Evolutionary conservation across 2,329 filamentous ascomycete genomes (phyloP).

Genomic region (Cladosporium sp.): DNA sequence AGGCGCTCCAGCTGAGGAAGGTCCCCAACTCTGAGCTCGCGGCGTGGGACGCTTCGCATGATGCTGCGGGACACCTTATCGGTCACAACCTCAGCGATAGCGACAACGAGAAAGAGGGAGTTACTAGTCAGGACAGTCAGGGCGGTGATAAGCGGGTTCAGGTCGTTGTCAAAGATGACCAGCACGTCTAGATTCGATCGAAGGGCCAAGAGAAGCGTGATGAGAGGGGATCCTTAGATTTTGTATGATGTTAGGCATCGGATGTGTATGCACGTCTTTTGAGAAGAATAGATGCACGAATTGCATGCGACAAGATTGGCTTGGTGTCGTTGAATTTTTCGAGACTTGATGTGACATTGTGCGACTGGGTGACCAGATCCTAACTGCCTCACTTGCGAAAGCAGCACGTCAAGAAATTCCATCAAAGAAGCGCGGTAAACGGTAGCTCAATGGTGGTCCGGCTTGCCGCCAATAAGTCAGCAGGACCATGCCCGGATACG

Average conservation of each 20-base stretch:
- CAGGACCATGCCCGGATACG: neutral
- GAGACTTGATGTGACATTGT: neutral
- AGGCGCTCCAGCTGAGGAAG: constrained; percentile 55
- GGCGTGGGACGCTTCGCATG: constrained; percentile 61
- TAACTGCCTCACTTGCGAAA: neutral
- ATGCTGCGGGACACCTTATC: constrained; percentile 41
- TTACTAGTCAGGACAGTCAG: neutral
- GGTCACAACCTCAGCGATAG: neutral
- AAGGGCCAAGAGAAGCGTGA: neutral
- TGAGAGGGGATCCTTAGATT: neutral
- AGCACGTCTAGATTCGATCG: neutral
- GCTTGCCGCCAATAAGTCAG: neutral
- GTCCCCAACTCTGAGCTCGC: constrained; percentile 54
- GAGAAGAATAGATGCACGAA: neutral
- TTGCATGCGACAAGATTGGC: neutral
- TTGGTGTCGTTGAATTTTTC: neutral
- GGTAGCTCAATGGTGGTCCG: neutral
- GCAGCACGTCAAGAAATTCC: neutral
- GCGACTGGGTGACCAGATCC: no score
- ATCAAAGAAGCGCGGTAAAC: neutral
- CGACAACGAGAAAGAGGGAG: neutral
- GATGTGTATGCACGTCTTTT: neutral
- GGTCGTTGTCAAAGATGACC: neutral
- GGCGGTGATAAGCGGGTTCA: neutral
- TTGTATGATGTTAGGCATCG: neutral